Base-by-base conservation (phyloP, 106 monocot genomes). In the Dendrobium officinale region DNA sequence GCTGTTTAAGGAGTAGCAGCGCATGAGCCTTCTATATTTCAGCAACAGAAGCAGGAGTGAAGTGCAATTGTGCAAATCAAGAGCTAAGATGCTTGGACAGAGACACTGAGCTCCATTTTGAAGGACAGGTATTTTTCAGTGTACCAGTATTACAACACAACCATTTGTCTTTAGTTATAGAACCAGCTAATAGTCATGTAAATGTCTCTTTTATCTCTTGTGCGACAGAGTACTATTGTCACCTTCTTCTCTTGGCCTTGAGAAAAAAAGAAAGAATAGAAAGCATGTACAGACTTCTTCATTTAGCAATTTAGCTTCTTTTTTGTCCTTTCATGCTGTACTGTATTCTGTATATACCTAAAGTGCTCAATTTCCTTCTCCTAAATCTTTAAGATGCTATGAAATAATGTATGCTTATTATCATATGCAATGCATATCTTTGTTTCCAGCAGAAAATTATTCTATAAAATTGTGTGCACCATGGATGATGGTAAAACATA, bases 1-100 rank as follows among this genome's bases (percentile, higher is more conserved):
- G 77, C 55, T 88, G 72, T 91, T 88, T 73, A 73, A 86, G 70
- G 88, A 88, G 78, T 88, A 91, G 75, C 76, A 88, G 59, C 83
- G 68, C 77, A 74, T 8, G 87, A 83, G 4, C 24, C 81, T 40
- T 64, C 70, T 0, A 75, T 77, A 10, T 54, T 66, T n/a, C 78
- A 68, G 54, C 81, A 55, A 22, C 81, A 44, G 29, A 10, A 19
- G 27, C 51, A 54, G 55, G 55, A 74, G 37, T 61, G 77, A 19
- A 49, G 68, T n/a, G 47, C 70, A 66, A 27, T 43, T 86, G 22
- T 67, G 75, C 43, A 91, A 88, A 55, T 56, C 86, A 27, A 72
- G 42, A 20, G 75, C 78, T 2, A 83, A 67, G 78, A 84, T 55
- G 66, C 49, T 91, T 18, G 83, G 86, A 55, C 48, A 83, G 43